Percentiles rank a stretch among this genome's conserved stretches.
These are phyloP conservation scores for Theobroma grandiflorum DNA, from an alignment of 441 rosid genomes.

Conservation along the genomic window DNA sequence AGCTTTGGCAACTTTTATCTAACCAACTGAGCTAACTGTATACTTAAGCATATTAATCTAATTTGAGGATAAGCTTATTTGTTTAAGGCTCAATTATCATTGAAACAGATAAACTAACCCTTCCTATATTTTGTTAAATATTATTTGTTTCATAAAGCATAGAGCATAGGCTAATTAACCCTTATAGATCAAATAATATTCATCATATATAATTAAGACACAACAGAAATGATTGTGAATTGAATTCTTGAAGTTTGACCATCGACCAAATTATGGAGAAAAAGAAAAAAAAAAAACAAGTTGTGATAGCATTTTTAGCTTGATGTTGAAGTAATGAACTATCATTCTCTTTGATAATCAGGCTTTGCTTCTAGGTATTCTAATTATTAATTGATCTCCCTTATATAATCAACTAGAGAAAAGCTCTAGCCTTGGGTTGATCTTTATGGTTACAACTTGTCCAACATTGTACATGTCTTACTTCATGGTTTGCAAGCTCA, in stretches of 20 bases:
- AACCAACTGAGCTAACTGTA: slow-evolving; percentile 39
- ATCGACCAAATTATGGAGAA: background rate
- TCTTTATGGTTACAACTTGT: slow-evolving; percentile 15
- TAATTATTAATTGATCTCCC: background rate
- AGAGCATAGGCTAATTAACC: background rate
- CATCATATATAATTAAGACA: background rate
- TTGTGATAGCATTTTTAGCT: background rate
- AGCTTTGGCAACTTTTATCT: slow-evolving; percentile 43
- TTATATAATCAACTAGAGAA: background rate
- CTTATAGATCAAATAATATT: background rate
- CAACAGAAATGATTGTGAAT: background rate
- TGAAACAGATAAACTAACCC: background rate
- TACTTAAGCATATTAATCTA: slow-evolving; percentile 40
- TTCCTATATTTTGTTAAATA: background rate
- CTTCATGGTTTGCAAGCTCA: slow-evolving; percentile 15
- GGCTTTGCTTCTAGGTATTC: background rate
- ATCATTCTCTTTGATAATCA: background rate
- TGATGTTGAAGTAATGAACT: background rate
- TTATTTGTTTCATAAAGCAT: background rate
- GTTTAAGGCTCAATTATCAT: background rate
- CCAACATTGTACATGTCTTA: background rate
- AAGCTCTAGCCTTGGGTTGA: background rate
- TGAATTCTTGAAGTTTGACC: background rate
- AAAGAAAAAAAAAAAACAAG: background rate
- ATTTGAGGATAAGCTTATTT: background rate